These are phyloP conservation scores for Eucalyptus regnans DNA, from an alignment of 345 rosid genomes.

Conservation along the genomic window DNA sequence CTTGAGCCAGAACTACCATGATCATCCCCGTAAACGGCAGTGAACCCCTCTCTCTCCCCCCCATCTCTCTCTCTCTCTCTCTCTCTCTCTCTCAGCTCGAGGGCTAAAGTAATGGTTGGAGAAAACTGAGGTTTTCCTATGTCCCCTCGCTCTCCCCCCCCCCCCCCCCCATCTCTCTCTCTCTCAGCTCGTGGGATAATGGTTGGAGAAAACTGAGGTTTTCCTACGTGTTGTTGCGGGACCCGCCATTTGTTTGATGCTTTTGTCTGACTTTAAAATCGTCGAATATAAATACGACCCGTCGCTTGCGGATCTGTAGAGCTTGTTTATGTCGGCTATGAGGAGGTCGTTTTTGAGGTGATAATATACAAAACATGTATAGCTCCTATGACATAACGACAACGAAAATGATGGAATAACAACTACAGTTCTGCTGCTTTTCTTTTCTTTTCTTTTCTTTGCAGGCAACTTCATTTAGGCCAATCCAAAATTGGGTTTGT, in stretches of 20 bases:
- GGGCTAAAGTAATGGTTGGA: not conserved
- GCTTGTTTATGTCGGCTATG: not conserved
- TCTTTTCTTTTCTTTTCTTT: not conserved
- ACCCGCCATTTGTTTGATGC: not conserved
- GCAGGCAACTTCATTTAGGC: not conserved
- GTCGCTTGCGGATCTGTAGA: not conserved
- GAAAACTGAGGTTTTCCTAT: not conserved
- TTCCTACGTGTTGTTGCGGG: not conserved
- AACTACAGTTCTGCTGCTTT: not conserved
- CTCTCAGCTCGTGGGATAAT: not conserved
- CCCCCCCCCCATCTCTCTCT: not conserved
- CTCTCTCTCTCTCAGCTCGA: not conserved
- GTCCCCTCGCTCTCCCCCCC: not conserved
- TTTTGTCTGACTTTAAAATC: not conserved
- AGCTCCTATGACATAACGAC: not conserved
- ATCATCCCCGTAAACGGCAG: conserved; percentile 32
- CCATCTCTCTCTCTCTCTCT: not conserved
- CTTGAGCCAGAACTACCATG: conserved; percentile 54
- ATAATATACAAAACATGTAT: not conserved
- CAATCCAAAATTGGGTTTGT: not conserved
- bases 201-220: not conserved
- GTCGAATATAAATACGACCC: not conserved
- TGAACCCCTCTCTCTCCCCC: not conserved
- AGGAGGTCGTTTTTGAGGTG: not conserved
- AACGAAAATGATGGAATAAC: not conserved